Evolutionary conservation across 2,329 filamentous ascomycete genomes (phyloP), one percentile per base, ranked within the genome.

Genomic region (Penicillium sp.): DNA sequence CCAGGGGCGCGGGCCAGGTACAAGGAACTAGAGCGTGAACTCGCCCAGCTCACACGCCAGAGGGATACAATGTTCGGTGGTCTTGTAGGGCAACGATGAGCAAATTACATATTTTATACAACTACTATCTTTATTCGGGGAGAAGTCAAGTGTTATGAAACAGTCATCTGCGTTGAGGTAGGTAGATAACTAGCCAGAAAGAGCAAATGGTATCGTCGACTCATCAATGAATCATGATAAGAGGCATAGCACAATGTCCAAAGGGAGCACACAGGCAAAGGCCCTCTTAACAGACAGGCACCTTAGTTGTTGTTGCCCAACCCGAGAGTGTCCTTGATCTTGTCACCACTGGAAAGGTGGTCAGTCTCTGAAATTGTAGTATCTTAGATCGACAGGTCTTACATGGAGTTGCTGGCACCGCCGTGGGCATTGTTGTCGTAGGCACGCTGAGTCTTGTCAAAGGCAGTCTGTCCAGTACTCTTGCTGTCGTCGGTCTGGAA

Each of bases 1-100:
- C 76, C 82, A 33, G 74, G 78, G 32, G 88, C 88, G 23, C 77
- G 83, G 51, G 67, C 72, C n/a, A 81, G 87, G 59, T 73, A 95
- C 18, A 84, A 86, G 49, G 70, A 74, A 19, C 66, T 89, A 29
- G 78, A 85, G 44, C 68, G 70, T 2, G 80, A 88, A 56, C 69
- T 94, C 31, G 73, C 76, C 26, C 67, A 69, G 7, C 66, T 87
- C 36, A 81, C 76, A 18, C 73, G 73, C 48, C 74, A 75, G 51
- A 77, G 89, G 38, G 87, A 95, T 60, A 74, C 70, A 19, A 72
- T 87, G 39, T 94, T 94, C 59, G 87, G 91, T 59, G 77, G 75
- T 2, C 61, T 93, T 32, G 80, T 87, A 2, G 79, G 81, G 29
- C 19, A 29, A n/a, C n/a, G n/a, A n/a, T n/a, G n/a, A n/a, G n/a